Evolutionary conservation across 176 grass and related monocot genomes (phyloP).

Genomic region (Rhipidocladum racemiflorum): DNA sequence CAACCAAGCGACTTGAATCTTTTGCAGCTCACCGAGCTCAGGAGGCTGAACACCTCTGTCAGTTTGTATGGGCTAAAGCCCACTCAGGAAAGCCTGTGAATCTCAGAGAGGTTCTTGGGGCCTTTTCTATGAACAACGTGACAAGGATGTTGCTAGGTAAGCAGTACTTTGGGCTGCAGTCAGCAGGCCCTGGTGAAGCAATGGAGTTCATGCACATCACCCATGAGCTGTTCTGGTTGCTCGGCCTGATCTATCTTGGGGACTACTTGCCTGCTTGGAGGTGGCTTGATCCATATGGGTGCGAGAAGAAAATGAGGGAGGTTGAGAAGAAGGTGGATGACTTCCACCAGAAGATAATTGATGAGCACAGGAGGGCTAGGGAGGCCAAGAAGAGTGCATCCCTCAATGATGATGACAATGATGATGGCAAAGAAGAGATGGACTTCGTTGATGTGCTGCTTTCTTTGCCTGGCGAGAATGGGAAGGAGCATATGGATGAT

Average conservation of each 20-base stretch:
- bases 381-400: constrained; percentile 43
- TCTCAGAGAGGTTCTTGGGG: constrained; percentile 69
- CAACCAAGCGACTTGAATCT: constrained; percentile 65
- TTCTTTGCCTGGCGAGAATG: constrained; percentile 71
- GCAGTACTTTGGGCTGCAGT: constrained; percentile 74
- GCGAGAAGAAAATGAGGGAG: constrained; percentile 81
- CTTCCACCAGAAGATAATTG: constrained; percentile 94
- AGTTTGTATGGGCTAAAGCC: constrained; percentile 56
- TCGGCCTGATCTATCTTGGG: constrained; percentile 85
- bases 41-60: constrained; percentile 66
- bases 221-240: constrained; percentile 74
- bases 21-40: constrained; percentile 59
- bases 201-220: constrained; percentile 93
- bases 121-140: constrained; percentile 95
- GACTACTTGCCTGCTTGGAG: constrained; percentile 90
- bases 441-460: constrained; percentile 89
- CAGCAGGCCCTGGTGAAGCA: constrained; percentile 62
- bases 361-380: constrained; percentile 61
- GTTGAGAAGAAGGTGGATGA: constrained; percentile 84
- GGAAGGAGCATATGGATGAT: constrained; percentile 74
- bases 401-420: constrained; percentile 15
- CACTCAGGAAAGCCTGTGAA: constrained; percentile 51
- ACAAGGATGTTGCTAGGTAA: constrained; percentile 93
- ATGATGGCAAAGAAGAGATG: constrained; percentile 49
- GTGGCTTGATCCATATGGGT: constrained; percentile 70